These are phyloP conservation scores for Discostella stelligeroides DNA, from an alignment of 108 stramenopile genomes.

Conservation along the genomic window DNA sequence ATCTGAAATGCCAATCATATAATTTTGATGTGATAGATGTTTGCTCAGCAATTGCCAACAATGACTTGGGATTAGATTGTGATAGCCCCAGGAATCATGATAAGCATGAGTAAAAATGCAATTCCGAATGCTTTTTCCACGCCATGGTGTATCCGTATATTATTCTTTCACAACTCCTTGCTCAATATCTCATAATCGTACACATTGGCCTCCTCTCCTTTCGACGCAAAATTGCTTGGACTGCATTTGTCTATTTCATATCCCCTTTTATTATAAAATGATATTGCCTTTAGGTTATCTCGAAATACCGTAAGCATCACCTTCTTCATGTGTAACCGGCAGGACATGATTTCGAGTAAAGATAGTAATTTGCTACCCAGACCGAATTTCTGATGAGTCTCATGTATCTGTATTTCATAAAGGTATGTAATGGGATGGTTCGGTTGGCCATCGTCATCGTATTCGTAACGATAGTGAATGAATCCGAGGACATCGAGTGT, in stretches of 20 bases:
- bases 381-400: slow-evolving; percentile 55
- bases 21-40: slow-evolving; percentile 22
- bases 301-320: slow-evolving; percentile 83
- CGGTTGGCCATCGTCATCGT: slow-evolving; percentile 67
- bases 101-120: slow-evolving; percentile 27
- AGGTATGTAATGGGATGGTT: slow-evolving; percentile 44
- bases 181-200: slow-evolving; percentile 84
- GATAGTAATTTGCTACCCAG: slow-evolving; percentile 70
- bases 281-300: slow-evolving; percentile 58
- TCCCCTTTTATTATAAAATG: slow-evolving; percentile 62
- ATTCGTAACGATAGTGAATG: slow-evolving; percentile 82
- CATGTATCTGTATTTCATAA: slow-evolving; percentile 79
- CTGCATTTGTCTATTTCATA: slow-evolving; percentile 69
- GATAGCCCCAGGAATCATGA: slow-evolving; percentile 20
- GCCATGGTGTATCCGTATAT: too few relatives aligned
- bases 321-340: slow-evolving; percentile 49
- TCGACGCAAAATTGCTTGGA: slow-evolving; percentile 53
- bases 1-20: slow-evolving; percentile 18
- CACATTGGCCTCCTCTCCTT: slow-evolving; percentile 41
- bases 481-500: slow-evolving; percentile 52
- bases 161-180: slow-evolving; percentile 43
- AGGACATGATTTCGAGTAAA: slow-evolving; percentile 56
- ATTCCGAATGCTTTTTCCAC: background rate
- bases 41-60: slow-evolving; percentile 26
- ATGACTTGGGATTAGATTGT: slow-evolving; percentile 23